Evolutionary conservation across 2,329 filamentous ascomycete species (phyloP).

Genomic region (Karstenula rhodostoma): DNA sequence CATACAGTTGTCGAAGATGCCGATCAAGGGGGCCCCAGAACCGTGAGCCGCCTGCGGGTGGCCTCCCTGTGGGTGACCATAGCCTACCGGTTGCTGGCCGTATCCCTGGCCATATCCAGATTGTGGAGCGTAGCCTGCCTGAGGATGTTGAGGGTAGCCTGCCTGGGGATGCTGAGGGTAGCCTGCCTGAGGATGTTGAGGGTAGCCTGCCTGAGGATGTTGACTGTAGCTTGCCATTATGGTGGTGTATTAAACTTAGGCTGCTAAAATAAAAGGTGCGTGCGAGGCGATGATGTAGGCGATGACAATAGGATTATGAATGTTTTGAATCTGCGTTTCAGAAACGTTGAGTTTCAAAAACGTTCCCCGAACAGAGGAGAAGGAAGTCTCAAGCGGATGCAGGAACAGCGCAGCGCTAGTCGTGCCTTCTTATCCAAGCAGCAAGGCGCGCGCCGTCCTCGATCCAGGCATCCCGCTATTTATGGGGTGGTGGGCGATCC

Average conservation of each 20-base stretch:
- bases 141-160: too few relatives aligned
- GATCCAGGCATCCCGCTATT: neutral
- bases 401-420: neutral
- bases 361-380: too few relatives aligned
- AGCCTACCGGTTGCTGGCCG: neutral
- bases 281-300: neutral
- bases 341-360: too few relatives aligned
- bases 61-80: neutral
- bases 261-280: neutral
- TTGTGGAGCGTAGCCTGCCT: too few relatives aligned
- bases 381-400: too few relatives aligned
- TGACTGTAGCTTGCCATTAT: neutral
- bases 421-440: neutral
- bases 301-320: neutral
- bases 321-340: neutral
- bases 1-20: slow-evolving; percentile 40
- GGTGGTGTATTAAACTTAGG: neutral
- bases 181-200: too few relatives aligned
- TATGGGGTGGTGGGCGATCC: neutral
- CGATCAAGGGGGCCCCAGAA: slow-evolving; percentile 3
- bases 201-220: too few relatives aligned
- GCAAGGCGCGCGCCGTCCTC: neutral
- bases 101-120: too few relatives aligned
- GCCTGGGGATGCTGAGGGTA: neutral
- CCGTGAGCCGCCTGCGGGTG: neutral